Evolutionary conservation across 345 rosid species (phyloP).

Genomic region (Sisymbrium irio): DNA sequence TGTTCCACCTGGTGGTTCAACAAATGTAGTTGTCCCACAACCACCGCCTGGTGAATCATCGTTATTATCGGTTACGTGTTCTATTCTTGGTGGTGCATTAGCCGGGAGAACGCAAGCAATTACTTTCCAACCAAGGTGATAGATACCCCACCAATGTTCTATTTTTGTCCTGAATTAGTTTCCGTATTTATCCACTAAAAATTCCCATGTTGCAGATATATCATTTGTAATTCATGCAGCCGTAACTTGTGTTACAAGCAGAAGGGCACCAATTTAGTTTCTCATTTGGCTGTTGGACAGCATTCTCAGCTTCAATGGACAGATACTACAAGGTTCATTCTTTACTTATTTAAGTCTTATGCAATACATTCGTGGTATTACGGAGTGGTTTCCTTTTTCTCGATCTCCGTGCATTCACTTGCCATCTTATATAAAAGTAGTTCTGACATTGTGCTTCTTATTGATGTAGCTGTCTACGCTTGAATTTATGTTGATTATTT

Average conservation of each 20-base stretch:
- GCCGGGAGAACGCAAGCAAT: constrained; percentile 77
- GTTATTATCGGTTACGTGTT: constrained; percentile 70
- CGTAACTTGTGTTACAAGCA: constrained; percentile 75
- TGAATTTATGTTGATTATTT: not conserved
- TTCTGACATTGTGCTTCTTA: constrained; percentile 9
- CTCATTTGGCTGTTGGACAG: constrained; percentile 64
- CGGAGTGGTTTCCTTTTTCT: not conserved
- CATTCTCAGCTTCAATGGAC: constrained; percentile 89
- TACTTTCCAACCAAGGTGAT: constrained; percentile 85
- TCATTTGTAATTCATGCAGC: constrained; percentile 86
- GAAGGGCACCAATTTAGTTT: constrained; percentile 69
- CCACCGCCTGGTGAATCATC: constrained; percentile 60
- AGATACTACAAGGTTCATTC: constrained; percentile 65
- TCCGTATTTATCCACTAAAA: constrained; percentile 13
- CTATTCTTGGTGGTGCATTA: constrained; percentile 59
- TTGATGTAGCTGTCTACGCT: constrained; percentile 2
- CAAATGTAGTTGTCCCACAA: constrained; percentile 69
- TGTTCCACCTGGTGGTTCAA: constrained; percentile 80
- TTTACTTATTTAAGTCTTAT: constrained; percentile 1
- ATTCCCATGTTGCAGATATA: constrained; percentile 53
- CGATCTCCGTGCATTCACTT: not conserved
- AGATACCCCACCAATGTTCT: constrained; percentile 9
- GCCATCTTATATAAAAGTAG: not conserved
- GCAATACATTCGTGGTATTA: constrained; percentile 1
- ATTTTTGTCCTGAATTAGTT: constrained; percentile 4